phyloP scores from a whole-genome alignment of 768 basidiomycete species.

The Exsudoporus frostii region DNA sequence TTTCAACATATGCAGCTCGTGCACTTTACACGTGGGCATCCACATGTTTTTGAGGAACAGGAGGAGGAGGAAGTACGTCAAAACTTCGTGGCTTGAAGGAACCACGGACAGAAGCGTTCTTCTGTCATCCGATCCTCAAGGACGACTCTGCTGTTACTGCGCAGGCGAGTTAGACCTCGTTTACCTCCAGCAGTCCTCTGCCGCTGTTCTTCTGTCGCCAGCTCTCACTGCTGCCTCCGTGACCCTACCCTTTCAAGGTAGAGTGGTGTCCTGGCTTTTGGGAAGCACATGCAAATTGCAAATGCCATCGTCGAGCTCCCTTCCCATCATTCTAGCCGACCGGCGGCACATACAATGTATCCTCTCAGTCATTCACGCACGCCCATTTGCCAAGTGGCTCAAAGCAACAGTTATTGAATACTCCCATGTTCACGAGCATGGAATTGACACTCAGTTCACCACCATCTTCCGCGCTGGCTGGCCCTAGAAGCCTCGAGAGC shows the following conservation, averaged over 20 bases:
- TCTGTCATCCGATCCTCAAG: too few species aligned
- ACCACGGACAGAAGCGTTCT: too few species aligned
- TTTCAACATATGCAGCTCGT: too few species aligned
- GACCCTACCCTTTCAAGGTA: conserved; percentile 82
- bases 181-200: too few species aligned
- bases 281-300: conserved; percentile 88
- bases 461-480: conserved; percentile 20
- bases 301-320: conserved; percentile 89
- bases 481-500: conserved; percentile 33
- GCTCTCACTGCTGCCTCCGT: too few species aligned
- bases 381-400: conserved; percentile 37
- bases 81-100: too few species aligned
- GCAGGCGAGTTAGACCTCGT: too few species aligned
- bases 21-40: too few species aligned
- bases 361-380: neutral
- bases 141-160: too few species aligned
- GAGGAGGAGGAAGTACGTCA: too few species aligned
- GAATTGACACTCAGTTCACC: conserved; percentile 23
- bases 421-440: conserved; percentile 34
- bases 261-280: conserved; percentile 91
- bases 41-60: too few species aligned
- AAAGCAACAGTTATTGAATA: conserved; percentile 42
- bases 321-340: conserved; percentile 56
- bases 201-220: too few species aligned
- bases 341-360: conserved; percentile 34